Evolutionary conservation across 345 rosid species (phyloP).

Genomic region (Rhizophora apiculata): DNA sequence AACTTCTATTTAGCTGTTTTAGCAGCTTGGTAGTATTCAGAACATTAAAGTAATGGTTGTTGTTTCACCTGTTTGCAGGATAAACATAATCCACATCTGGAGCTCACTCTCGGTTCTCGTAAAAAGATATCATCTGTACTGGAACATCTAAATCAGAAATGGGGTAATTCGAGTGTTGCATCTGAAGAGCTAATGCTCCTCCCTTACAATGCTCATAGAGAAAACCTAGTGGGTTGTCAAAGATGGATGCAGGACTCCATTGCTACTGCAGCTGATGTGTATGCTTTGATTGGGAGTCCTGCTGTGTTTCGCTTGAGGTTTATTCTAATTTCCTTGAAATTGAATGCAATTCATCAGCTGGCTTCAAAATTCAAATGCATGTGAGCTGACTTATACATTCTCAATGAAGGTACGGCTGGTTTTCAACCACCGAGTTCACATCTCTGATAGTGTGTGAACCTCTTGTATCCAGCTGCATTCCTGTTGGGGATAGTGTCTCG

Average conservation of each 20-base stretch:
- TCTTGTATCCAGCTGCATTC: conserved; percentile 37
- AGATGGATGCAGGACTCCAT: conserved; percentile 82
- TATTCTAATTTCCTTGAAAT: conserved; percentile 18
- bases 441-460: conserved; percentile 35
- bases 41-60: conserved; percentile 5
- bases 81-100: conserved; percentile 90
- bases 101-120: conserved; percentile 88
- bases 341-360: conserved; percentile 4
- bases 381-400: conserved; percentile 16
- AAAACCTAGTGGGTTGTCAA: conserved; percentile 47
- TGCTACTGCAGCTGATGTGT: conserved; percentile 72
- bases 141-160: conserved; percentile 91
- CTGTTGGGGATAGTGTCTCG: conserved; percentile 16
- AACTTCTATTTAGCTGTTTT: conserved; percentile 14
- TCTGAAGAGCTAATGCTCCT: conserved; percentile 78
- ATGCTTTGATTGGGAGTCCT: conserved; percentile 66
- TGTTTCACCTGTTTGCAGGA: conserved; percentile 52
- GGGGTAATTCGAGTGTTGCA: conserved; percentile 87
- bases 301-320: conserved; percentile 88
- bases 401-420: conserved; percentile 94
- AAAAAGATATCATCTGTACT: conserved; percentile 93
- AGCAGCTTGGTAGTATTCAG: conserved; percentile 10
- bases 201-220: conserved; percentile 69
- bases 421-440: conserved; percentile 42
- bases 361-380: conserved; percentile 5